Evolutionary conservation across 352 stramenopile species (phyloP), one percentile per base, ranked within the genome.

Genomic region (Saprolegnia parasitica): DNA sequence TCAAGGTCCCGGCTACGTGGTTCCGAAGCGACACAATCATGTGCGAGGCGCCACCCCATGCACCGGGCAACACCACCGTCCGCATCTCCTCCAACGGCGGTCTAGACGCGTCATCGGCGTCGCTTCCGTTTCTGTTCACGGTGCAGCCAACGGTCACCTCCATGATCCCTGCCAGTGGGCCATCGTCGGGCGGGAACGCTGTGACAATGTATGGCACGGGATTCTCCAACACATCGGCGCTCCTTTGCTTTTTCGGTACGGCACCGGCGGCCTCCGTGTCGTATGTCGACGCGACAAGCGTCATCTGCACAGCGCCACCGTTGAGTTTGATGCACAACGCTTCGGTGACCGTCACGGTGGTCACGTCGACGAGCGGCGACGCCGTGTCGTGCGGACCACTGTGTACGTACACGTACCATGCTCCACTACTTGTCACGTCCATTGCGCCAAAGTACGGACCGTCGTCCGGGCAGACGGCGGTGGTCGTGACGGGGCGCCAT

Each of bases 131-230:
- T 24, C 20, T 15, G 5, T 70, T 50, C 46, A 70, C 63, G 5
- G 29, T 23, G 11, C 35, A 52, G 20, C 45, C 54, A 3, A 70
- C 63, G 2, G 26, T 62, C 6, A 61, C 63, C 3, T 6, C 32
- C 4, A 29, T 70, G 6, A 18, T 29, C n/a, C 63, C 63, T 0
- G n/a, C 11, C 8, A 26, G 32, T 49, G 63, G 63, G 13, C 32
- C 63, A 15, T 45, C 63, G 24, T 62, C 21, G 11, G 63, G 63
- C 8, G 54, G 54, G 9, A 70, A 52, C n/a, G 13, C 23, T 13
- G 49, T 70, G 15, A 46, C 50, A 5, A 46, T 70, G 2, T 70
- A 42, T 52, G 63, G 63, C 21, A 70, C 63, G 11, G 63, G 46
- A 24, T 70, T 70, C 32, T 35, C 50, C 50, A 35, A 60, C 32